Base-by-base conservation (phyloP, 306 rosid species). In the Sindora glabra region DNA sequence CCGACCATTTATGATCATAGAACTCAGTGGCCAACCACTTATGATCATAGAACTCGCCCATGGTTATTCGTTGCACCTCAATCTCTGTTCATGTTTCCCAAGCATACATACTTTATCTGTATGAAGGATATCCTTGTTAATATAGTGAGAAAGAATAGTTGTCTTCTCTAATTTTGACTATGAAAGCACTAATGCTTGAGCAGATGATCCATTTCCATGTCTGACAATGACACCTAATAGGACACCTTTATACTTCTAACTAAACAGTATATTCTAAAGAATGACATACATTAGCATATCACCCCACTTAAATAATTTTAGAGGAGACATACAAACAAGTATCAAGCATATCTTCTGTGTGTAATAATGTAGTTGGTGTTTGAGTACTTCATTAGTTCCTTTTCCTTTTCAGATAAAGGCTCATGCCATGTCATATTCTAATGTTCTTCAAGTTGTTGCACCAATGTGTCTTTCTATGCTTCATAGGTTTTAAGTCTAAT, bases 101-200 rank as follows among this genome's bases (percentile, higher is more conserved):
- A 18, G 85, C 99, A 92, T 5, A 92, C 77, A 42, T 92, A 92
- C 57, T 92, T 89, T 24, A 89, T 61, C 97, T 92, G 87, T 63
- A 74, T n/a, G n/a, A 38, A 26, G 39, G 44, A 30, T 8, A 22
- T 60, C 10, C 4, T 11, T 37, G 37, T 36, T n/a, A n/a, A n/a
- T n/a, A n/a, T n/a, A n/a, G n/a, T n/a, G n/a, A n/a, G n/a, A n/a
- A n/a, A n/a, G n/a, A n/a, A n/a, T n/a, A n/a, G n/a, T n/a, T n/a
- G n/a, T 48, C 39, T 12, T 52, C 58, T 33, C 46, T 38, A n/a
- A 38, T 48, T 48, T 36, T 22, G 26, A 64, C 7, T 18, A 51
- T 45, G 15, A 30, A 48, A 47, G 45, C 24, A 25, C 16, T 26
- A 48, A 33, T 17, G 24, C 17, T 16, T 29, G n/a, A n/a, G n/a